Conservation (phyloP, 2,329 filamentous ascomycete genomes). For the Xylariales sp. region DNA sequence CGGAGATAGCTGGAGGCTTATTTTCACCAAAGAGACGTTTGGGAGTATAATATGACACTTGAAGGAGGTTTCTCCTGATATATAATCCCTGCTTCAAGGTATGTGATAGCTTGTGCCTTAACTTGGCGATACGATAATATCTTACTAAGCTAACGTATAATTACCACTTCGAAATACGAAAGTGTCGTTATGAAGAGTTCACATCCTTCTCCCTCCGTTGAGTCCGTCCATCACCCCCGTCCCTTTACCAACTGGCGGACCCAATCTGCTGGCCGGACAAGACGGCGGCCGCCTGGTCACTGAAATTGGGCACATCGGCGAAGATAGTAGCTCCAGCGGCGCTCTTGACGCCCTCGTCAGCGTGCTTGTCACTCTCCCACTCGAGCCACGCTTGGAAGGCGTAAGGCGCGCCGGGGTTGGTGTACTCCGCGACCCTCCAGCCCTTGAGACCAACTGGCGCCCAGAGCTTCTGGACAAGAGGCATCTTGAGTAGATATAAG, state of each 20-base stretch:
- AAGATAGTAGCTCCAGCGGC: conserved; percentile 42
- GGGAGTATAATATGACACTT: too few relatives aligned
- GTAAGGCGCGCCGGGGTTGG: conserved; percentile 42
- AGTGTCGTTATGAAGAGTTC: neutral
- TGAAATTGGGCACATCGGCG: conserved; percentile 52
- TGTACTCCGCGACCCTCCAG: conserved; percentile 50
- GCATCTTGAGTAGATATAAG: conserved; percentile 49
- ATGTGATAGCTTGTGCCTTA: neutral
- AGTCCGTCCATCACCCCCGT: too few relatives aligned
- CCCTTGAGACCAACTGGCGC: conserved; percentile 53
- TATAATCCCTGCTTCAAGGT: too few relatives aligned
- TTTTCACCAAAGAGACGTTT: neutral
- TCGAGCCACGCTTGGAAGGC: conserved; percentile 48
- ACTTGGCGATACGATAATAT: neutral
- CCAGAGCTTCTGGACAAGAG: conserved; percentile 56
- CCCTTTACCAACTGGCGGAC: conserved; percentile 16
- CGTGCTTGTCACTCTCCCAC: conserved; percentile 46
- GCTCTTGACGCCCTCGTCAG: conserved; percentile 39
- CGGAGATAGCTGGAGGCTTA: too few relatives aligned
- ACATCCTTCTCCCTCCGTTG: neutral
- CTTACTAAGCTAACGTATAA: neutral
- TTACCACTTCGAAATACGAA: neutral
- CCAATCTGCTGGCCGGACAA: conserved; percentile 36
- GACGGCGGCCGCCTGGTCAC: conserved; percentile 37
- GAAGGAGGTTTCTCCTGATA: too few relatives aligned